phyloP scores from a whole-genome alignment of 345 rosid species.

The Pelargonium nanum region DNA sequence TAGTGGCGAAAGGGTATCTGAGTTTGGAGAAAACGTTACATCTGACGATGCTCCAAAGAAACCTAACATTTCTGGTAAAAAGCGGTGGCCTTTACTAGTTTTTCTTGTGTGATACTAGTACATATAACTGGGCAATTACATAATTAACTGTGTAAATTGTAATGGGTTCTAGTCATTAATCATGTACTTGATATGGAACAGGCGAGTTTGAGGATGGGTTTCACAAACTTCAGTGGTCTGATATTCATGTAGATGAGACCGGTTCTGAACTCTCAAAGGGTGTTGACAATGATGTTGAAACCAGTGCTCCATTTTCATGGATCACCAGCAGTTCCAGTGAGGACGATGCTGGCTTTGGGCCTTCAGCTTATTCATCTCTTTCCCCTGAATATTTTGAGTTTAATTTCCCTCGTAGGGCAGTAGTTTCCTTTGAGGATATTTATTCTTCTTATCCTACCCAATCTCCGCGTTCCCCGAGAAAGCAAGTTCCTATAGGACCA shows the following conservation, averaged over 20 bases:
- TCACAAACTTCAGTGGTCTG: constrained; percentile 16
- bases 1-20: constrained; percentile 13
- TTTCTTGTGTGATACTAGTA: too few relatives aligned
- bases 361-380: constrained; percentile 14
- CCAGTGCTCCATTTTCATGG: constrained; percentile 20
- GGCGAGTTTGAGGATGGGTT: constrained; percentile 42
- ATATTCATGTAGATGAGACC: not conserved
- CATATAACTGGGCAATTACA: not conserved
- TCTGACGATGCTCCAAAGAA: constrained; percentile 7
- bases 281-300: not conserved
- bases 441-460: constrained; percentile 15
- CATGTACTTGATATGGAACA: not conserved
- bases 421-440: constrained; percentile 24
- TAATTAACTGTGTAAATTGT: not conserved
- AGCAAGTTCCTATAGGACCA: constrained; percentile 43
- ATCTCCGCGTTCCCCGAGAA: constrained; percentile 20
- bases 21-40: constrained; percentile 12
- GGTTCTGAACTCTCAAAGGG: not conserved
- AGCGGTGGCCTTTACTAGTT: constrained; percentile 1
- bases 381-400: constrained; percentile 39
- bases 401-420: constrained; percentile 16
- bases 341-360: constrained; percentile 18
- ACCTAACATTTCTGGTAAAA: constrained; percentile 28
- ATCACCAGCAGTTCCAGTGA: constrained; percentile 20
- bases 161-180: not conserved